phyloP scores from a whole-genome alignment of 306 rosid genomes.

The Oxytropis ochrocephala region DNA sequence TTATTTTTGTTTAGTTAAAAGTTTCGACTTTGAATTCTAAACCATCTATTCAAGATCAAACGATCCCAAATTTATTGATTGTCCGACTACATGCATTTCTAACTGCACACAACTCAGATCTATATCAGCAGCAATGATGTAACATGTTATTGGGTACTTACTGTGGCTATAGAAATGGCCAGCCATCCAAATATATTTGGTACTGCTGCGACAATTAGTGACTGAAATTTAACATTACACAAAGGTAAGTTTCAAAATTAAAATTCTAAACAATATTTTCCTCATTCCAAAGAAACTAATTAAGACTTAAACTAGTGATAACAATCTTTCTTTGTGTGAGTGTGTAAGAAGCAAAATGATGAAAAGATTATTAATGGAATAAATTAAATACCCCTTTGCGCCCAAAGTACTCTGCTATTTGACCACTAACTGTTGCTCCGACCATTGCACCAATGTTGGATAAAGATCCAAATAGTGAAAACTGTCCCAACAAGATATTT shows the following conservation, averaged over 20 bases:
- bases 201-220: slow-evolving; percentile 49
- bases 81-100: no score
- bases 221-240: slow-evolving; percentile 35
- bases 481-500: slow-evolving; percentile 36
- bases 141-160: slow-evolving; percentile 18
- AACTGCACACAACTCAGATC: no score
- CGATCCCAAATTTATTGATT: no score
- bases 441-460: slow-evolving; percentile 84
- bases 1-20: no score
- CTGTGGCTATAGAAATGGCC: slow-evolving; percentile 49
- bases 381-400: slow-evolving; percentile 60
- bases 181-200: slow-evolving; percentile 68
- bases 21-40: no score
- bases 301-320: no score
- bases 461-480: slow-evolving; percentile 67
- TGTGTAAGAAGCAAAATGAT: background rate
- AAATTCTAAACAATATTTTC: no score
- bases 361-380: background rate
- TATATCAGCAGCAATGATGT: background rate
- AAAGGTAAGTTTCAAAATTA: background rate
- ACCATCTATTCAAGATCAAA: no score
- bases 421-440: slow-evolving; percentile 79
- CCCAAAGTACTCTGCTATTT: slow-evolving; percentile 69
- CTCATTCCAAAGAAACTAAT: no score
- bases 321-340: no score